Base-by-base conservation (phyloP, 73 alveolate genomes). In the Paramecium pentaurelia region DNA sequence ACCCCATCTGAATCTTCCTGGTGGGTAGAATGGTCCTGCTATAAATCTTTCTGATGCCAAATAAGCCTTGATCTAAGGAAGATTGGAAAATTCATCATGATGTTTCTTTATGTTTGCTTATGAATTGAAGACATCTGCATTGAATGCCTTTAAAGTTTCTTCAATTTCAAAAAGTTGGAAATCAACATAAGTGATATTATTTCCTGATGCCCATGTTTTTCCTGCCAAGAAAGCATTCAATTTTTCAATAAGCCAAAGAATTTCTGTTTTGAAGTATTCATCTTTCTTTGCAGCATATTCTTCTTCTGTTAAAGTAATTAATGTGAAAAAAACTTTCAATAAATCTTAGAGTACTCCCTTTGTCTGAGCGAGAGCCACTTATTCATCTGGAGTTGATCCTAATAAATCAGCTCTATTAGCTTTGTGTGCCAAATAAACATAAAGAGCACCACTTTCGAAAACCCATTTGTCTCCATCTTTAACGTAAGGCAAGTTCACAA, bases 401-500 rank as follows among this genome's bases (percentile, higher is more conserved):
- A 86, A 54, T n/a, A 86, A 37, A 20, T 54, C 83, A n/a, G 95
- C 80, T 47, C 75, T 68, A 38, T 60, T 49, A 16, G 91, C 91
- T 38, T 92, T 92, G 20, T 58, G 77, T 34, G 93, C 93, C 28
- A 92, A 77, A 58, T 86, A 92, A 22, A 60, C 77, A 60, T 27
- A 36, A 7, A 92, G 49, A 22, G 95, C 95, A 25, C 36, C 54
- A 44, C 89, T 92, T 51, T 92, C 94, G 12, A 37, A 58, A n/a
- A 92, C 8, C 32, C 54, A 86, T 27, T 86, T 22, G 28, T 47
- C 92, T 18, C 95, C 94, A 59, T 92, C 95, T 11, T 44, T 59
- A 0, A 92, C 27, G 58, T 92, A 92, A 10, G 95, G 95, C 36
- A 92, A 93, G 42, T 92, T 92, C 25, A 84, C 92, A 30, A 92